Conservation (phyloP, 2,329 filamentous ascomycete genomes). For the Apiospora hydei region DNA sequence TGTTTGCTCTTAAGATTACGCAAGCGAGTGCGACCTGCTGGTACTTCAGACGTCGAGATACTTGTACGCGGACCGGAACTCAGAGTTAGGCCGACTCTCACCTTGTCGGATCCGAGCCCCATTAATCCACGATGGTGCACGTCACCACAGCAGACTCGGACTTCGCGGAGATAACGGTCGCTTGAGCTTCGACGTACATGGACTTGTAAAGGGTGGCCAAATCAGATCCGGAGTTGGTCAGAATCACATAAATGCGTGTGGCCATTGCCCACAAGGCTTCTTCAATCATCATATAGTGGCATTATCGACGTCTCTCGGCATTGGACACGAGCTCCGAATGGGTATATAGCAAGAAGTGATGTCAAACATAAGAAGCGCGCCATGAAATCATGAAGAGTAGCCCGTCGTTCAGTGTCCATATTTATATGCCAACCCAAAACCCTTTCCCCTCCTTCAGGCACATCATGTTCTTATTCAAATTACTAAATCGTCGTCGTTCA, state of each 20-base stretch:
- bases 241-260: too few relatives aligned
- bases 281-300: background rate
- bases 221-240: too few relatives aligned
- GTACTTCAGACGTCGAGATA: background rate
- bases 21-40: background rate
- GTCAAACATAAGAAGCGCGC: background rate
- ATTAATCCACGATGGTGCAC: background rate
- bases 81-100: slow-evolving; percentile 13
- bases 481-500: background rate
- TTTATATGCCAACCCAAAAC: background rate
- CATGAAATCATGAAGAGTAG: background rate
- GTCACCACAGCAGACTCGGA: background rate
- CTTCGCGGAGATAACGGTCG: background rate
- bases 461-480: background rate
- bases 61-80: background rate
- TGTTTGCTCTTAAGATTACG: background rate
- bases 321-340: background rate
- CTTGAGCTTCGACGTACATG: background rate
- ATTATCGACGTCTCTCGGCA: background rate
- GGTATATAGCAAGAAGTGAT: slow-evolving; percentile 8
- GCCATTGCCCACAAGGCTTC: background rate
- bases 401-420: background rate
- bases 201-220: too few relatives aligned
- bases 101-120: background rate
- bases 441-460: background rate